Conservation (phyloP, 768 basidiomycete species). For the Rhodocollybia butyracea region DNA sequence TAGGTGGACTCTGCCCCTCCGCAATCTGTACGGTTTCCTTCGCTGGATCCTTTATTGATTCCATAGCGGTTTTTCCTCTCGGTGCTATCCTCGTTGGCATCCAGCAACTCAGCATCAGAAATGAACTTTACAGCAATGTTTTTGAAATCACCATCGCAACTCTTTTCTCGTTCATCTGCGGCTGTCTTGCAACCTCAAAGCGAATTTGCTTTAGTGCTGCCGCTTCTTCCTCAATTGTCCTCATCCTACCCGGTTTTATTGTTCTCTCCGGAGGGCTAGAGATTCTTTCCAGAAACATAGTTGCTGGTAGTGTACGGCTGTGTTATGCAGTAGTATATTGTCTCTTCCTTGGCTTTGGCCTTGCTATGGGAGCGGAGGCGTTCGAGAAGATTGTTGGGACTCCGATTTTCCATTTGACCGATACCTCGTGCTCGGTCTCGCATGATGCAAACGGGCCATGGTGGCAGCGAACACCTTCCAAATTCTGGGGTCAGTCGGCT, state of each 20-base stretch:
- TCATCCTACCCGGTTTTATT: slow-evolving; percentile 77
- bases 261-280: slow-evolving; percentile 75
- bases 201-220: slow-evolving; percentile 80
- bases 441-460: slow-evolving; percentile 61
- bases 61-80: slow-evolving; percentile 67
- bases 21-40: slow-evolving; percentile 74
- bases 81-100: slow-evolving; percentile 72
- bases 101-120: slow-evolving; percentile 67
- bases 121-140: slow-evolving; percentile 77
- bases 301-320: slow-evolving; percentile 79
- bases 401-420: slow-evolving; percentile 45
- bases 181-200: slow-evolving; percentile 65
- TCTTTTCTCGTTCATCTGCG: slow-evolving; percentile 75
- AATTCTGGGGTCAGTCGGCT: slow-evolving; percentile 60
- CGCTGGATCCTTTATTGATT: slow-evolving; percentile 75
- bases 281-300: slow-evolving; percentile 75
- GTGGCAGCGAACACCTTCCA: slow-evolving; percentile 69
- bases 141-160: slow-evolving; percentile 84
- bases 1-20: slow-evolving; percentile 76
- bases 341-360: slow-evolving; percentile 76
- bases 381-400: slow-evolving; percentile 55
- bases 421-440: slow-evolving; percentile 56
- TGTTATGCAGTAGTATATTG: slow-evolving; percentile 80
- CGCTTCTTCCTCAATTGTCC: slow-evolving; percentile 71
- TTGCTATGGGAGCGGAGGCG: slow-evolving; percentile 73